phyloP scores from a whole-genome alignment of 225 moss, liverwort and hornwort genomes.

The Rhytidiadelphus loreus region DNA sequence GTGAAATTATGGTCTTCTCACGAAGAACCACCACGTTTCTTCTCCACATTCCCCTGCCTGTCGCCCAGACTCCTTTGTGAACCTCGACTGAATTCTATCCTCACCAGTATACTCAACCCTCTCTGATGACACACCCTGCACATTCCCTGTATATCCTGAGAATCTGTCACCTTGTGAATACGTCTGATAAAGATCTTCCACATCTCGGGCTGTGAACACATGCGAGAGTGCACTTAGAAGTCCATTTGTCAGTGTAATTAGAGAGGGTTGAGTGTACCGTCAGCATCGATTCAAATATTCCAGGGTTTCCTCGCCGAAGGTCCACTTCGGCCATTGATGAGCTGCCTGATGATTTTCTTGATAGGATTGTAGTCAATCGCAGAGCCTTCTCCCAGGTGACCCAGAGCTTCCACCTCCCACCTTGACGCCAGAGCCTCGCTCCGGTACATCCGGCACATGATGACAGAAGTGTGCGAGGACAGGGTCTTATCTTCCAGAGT shows the following conservation, averaged over 20 bases:
- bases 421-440: background rate
- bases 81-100: background rate
- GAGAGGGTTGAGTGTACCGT: background rate
- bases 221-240: background rate
- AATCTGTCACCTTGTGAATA: background rate
- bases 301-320: background rate
- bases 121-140: background rate
- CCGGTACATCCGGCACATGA: conserved; percentile 3
- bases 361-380: background rate
- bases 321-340: background rate
- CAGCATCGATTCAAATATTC: background rate
- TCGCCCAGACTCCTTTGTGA: background rate
- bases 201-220: background rate
- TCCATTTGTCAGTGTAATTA: background rate
- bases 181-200: background rate
- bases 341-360: background rate
- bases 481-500: background rate
- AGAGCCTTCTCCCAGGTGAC: background rate
- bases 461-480: background rate
- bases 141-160: background rate
- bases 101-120: background rate
- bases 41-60: background rate
- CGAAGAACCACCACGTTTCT: background rate
- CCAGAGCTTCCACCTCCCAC: conserved; percentile 4
- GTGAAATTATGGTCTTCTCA: background rate